Evolutionary conservation across 768 basidiomycete genomes (phyloP), one percentile per base, ranked within the genome.

Genomic region (Lactifluus piperatus): DNA sequence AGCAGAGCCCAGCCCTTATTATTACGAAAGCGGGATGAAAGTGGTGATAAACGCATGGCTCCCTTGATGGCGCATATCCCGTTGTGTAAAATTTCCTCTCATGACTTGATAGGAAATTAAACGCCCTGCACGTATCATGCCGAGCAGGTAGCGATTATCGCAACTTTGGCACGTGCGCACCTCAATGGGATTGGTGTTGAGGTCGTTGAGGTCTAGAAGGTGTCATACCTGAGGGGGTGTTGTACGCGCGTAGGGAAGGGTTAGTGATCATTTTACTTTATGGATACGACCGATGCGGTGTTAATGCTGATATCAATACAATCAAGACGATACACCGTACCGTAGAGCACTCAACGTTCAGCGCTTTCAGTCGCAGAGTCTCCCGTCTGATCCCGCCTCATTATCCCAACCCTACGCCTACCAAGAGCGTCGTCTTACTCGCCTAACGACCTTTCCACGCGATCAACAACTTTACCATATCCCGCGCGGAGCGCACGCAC

Each of bases 11-110:
- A 37, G 29, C 52, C 22, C 29, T 41, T 18, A 49, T 44, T 20
- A 53, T 53, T 56, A 65, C 49, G 36, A 54, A 52, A 52, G 34
- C 29, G 58, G 57, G 49, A 49, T 52, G 44, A 51, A 49, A 47
- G 54, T 51, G 54, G 22, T 32, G 59, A 22, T 71, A 83, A 24
- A 72, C 85, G 63, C 63, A 91, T 90, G 48, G 81, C 76, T 56
- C 85, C 90, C 69, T 85, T 88, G 65, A 92, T 81, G 10, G 77
- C 68, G 64, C 90, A 89, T 58, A 85, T 81, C 91, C 91, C 92
- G 60, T 82, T 72, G 57, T 88, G 81, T 20, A 91, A 46, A 69
- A 91, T 89, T 59, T 84, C 82, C 10, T 91, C 90, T n/a, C 44
- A 79, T 74, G 2, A 82, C 76, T 45, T 83, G 80, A 16, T 85